Conservation (phyloP, 2,329 filamentous ascomycete genomes). For the Pseudocercospora fijiensis region DNA sequence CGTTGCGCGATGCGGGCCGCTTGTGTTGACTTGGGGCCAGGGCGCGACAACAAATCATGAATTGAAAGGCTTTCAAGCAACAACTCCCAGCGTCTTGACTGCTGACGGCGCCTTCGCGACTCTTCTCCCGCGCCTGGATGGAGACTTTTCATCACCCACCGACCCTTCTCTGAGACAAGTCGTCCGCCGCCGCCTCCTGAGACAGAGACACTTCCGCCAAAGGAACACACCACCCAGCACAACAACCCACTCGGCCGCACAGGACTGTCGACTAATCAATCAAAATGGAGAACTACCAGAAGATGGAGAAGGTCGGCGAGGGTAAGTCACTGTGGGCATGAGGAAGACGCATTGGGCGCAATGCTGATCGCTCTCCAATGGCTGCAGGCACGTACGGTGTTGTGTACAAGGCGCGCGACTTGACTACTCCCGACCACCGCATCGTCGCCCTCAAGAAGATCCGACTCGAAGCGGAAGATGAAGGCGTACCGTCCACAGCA, state of each 20-base stretch:
- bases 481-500: conserved; percentile 93
- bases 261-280: background rate
- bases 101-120: conserved; percentile 9
- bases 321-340: conserved; percentile 55
- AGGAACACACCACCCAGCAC: background rate
- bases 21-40: background rate
- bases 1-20: background rate
- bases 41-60: conserved; percentile 7
- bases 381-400: conserved; percentile 82
- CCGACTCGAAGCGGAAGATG: conserved; percentile 87
- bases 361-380: background rate
- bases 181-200: background rate
- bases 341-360: background rate
- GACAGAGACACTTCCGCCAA: background rate
- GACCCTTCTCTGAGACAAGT: background rate
- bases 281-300: conserved; percentile 67
- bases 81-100: background rate
- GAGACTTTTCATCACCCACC: background rate
- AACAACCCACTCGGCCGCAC: background rate
- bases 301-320: conserved; percentile 95
- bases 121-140: conserved; percentile 10
- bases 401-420: conserved; percentile 89
- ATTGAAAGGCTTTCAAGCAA: background rate
- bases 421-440: conserved; percentile 70
- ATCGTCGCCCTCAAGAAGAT: conserved; percentile 98